Conservation (phyloP, 768 basidiomycete genomes). For the Myochromella boudieri region DNA sequence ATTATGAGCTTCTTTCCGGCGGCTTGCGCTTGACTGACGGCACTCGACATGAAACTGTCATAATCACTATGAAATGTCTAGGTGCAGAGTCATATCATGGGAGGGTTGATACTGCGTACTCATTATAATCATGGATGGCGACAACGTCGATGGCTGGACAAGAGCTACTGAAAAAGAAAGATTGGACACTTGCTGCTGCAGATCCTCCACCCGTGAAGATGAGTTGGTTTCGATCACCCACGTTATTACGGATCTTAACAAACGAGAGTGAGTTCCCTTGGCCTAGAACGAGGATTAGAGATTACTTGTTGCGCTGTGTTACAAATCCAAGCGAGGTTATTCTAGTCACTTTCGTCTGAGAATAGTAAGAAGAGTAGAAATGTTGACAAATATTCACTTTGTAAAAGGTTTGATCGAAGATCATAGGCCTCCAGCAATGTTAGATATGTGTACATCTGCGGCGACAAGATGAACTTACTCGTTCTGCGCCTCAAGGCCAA, state of each 20-base stretch:
- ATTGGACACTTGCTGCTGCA: conserved; percentile 22
- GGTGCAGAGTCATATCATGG: background rate
- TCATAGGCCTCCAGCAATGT: conserved; percentile 26
- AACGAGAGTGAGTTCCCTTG: background rate
- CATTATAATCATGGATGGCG: conserved; percentile 37
- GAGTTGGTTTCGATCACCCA: conserved; percentile 22
- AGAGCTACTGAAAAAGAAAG: conserved; percentile 20
- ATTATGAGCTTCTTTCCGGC: conserved; percentile 36
- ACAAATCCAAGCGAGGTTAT: conserved; percentile 22
- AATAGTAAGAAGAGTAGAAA: too few species aligned
- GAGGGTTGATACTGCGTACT: conserved; percentile 13
- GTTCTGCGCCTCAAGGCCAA: too few species aligned
- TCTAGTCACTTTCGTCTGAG: too few species aligned
- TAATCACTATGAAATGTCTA: conserved; percentile 21
- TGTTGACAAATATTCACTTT: conserved; percentile 16
- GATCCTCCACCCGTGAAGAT: conserved; percentile 28
- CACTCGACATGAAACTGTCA: conserved; percentile 18
- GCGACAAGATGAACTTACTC: too few species aligned
- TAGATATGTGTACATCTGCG: too few species aligned
- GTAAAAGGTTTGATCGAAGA: conserved; percentile 25
- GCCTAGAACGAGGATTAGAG: background rate
- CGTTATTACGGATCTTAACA: conserved; percentile 23
- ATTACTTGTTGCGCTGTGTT: conserved; percentile 22
- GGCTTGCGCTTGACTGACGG: conserved; percentile 28
- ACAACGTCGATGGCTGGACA: conserved; percentile 31